Evolutionary conservation across 1,284 basidiomycete species (phyloP), one percentile per base, ranked within the genome.

Genomic region (Butyriboletus appendiculatus): DNA sequence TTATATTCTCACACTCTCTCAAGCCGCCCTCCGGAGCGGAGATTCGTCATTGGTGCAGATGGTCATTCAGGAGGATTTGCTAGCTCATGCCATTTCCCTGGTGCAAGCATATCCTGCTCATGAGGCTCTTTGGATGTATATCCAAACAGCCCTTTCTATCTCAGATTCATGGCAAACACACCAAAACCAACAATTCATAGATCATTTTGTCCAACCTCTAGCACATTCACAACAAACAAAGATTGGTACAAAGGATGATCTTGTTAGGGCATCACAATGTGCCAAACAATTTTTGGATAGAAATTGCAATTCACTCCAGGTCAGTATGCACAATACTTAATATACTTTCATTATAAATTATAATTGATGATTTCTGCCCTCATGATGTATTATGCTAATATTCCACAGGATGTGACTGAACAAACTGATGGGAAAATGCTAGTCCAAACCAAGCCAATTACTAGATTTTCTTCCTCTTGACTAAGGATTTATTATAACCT

Each of bases 111-210:
- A 80, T 61, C 79, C 84, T 6, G 59, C 72, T 35, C 81, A 85
- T 55, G 83, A 87, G 61, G 68, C 84, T 0, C 72, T 87, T 28
- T 86, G 85, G 85, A 70, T 82, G 57, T 87, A 85, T 67, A 41
- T 30, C 14, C 55, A 30, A 38, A 40, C 22, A 5, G 45, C 40
- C 1, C 42, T 56, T 37, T 60, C 50, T 14, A 47, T 59, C 18
- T 35, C 30, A 8, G 24, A 45, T 18, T 22, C 26, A 0, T 46
- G 43, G 40, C 39, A 57, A 46, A 11, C 39, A 41, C 37, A 33
- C 24, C 51, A 40, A 38, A 40, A 43, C 0, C 35, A 50, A 12
- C 42, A 55, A 7, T 69, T 66, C 5, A 26, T 56, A 6, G 46
- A 50, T 26, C 1, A 34, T 39, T 66, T 68, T 50, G 59, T 66